Base-by-base conservation (phyloP, 768 basidiomycete genomes). In the Tulasnella sp. region DNA sequence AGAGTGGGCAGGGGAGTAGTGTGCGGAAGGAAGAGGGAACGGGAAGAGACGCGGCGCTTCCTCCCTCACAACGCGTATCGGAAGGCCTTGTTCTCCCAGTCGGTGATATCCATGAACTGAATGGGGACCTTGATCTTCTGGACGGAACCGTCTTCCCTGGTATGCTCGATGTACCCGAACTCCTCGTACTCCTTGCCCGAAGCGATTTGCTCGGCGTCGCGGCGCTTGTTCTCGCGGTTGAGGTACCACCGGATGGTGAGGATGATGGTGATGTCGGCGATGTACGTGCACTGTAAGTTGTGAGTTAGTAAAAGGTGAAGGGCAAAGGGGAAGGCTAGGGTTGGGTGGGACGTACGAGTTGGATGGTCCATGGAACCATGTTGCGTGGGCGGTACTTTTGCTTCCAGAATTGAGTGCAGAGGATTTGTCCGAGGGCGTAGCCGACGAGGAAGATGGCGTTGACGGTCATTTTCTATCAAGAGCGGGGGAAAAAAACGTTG, bases 381-480 rank as follows among this genome's bases (percentile, higher is more conserved):
- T 75, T 67, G n/a, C 74, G 52, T 17, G 75, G 74, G 26, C 62
- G n/a, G 67, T 74, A 75, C 63, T 74, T 39, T 19, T 22, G 16
- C 65, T 74, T 74, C 73, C 73, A 74, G 73, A 74, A 72, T 35
- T 72, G 70, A 12, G 73, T 71, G 69, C 42, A 71, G 22, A 74
- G 70, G 3, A 72, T 74, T 42, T 74, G 73, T 16, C 70, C 73
- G 29, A 74, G 29, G 17, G 70, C 59, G 40, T 74, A 74, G 19
- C 73, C 73, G 69, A 74, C 19, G n/a, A 74, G 64, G 73, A 74
- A 74, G 73, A 74, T 65, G 32, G 62, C 73, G 70, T 72, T 75
- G 26, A 64, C 44, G 34, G 72, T 64, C 67, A 73, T 65, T 75
- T 66, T 63, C 73, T 75, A 40, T 68, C n/a, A n/a, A n/a, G n/a